Evolutionary conservation across 148 eudicot species (phyloP).

Genomic region (Mesembryanthemum crystallinum): DNA sequence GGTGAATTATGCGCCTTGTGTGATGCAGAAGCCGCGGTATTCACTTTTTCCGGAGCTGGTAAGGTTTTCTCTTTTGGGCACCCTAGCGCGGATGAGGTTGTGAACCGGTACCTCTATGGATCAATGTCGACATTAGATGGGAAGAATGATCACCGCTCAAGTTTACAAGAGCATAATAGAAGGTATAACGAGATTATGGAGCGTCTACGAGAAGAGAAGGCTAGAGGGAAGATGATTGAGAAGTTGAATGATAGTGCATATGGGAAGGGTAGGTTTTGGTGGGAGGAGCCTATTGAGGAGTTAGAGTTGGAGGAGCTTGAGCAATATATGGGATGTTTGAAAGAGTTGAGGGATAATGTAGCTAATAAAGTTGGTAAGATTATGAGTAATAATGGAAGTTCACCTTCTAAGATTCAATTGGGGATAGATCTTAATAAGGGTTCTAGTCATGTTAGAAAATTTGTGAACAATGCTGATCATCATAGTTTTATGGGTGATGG

Average conservation of each 20-base stretch:
- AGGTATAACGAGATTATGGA: too few species aligned
- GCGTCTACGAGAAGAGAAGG: too few species aligned
- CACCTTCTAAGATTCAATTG: neutral
- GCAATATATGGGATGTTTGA: neutral
- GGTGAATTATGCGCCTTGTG: constrained; percentile 14
- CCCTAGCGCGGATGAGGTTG: neutral
- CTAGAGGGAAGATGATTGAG: neutral
- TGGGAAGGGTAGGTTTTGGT: neutral
- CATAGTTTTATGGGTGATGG: too few species aligned
- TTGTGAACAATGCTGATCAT: too few species aligned
- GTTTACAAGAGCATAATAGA: too few species aligned
- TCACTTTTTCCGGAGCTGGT: neutral
- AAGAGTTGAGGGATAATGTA: constrained; percentile 10
- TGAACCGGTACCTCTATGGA: constrained; percentile 6
- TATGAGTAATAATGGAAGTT: neutral
- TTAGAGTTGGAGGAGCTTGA: constrained; percentile 20
- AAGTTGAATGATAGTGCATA: neutral
- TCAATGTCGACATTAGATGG: neutral
- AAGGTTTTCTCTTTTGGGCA: constrained; percentile 14
- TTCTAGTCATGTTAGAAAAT: neutral
- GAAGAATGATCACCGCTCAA: too few species aligned
- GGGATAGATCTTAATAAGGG: constrained; percentile 3
- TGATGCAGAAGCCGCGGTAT: constrained; percentile 3
- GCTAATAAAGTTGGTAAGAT: neutral
- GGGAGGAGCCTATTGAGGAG: constrained; percentile 10